Percentiles rank a stretch among this genome's conserved stretches.
Evolutionary conservation across 2,329 filamentous ascomycete genomes (phyloP).

Genomic region (Bipolaris zeicola): DNA sequence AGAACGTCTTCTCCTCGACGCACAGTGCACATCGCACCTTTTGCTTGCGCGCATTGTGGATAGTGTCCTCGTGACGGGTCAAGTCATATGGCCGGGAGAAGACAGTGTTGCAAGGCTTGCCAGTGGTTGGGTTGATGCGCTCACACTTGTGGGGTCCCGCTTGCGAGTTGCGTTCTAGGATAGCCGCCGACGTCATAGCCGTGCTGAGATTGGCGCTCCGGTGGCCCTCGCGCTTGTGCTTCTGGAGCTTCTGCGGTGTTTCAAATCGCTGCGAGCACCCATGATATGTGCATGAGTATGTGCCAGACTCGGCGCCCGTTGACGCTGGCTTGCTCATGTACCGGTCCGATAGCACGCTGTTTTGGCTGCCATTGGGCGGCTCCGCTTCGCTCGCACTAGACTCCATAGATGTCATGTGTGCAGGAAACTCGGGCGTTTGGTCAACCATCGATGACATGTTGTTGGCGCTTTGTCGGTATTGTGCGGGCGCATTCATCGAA

Average conservation of each 20-base stretch:
- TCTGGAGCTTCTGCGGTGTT: conserved; percentile 82
- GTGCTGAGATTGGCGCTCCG: conserved; percentile 56
- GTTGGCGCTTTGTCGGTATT: conserved; percentile 41
- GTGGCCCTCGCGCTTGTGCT: conserved; percentile 94
- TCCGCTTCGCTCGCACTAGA: conserved; percentile 63
- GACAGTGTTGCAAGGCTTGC: conserved; percentile 90
- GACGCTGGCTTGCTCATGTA: conserved; percentile 62
- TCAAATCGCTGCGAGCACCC: conserved; percentile 89
- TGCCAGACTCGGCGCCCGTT: conserved; percentile 77
- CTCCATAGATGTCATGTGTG: conserved; percentile 65
- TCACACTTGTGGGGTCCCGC: conserved; percentile 92
- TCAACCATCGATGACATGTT: conserved; percentile 45
- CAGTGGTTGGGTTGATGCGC: conserved; percentile 90
- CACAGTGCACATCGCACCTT: conserved; percentile 94
- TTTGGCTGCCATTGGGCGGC: conserved; percentile 50
- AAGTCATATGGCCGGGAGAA: conserved; percentile 97
- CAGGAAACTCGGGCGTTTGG: conserved; percentile 62
- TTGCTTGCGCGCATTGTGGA: conserved; percentile 91
- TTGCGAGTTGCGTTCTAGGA: conserved; percentile 76
- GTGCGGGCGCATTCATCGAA: conserved; percentile 39
- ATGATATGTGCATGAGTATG: conserved; percentile 95
- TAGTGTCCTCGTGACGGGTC: conserved; percentile 95
- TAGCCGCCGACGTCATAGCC: conserved; percentile 59
- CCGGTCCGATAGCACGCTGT: conserved; percentile 40
- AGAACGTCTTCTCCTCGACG: conserved; percentile 96